Evolutionary conservation across 108 stramenopile species (phyloP).

Genomic region (Fragilaria crotonensis): DNA sequence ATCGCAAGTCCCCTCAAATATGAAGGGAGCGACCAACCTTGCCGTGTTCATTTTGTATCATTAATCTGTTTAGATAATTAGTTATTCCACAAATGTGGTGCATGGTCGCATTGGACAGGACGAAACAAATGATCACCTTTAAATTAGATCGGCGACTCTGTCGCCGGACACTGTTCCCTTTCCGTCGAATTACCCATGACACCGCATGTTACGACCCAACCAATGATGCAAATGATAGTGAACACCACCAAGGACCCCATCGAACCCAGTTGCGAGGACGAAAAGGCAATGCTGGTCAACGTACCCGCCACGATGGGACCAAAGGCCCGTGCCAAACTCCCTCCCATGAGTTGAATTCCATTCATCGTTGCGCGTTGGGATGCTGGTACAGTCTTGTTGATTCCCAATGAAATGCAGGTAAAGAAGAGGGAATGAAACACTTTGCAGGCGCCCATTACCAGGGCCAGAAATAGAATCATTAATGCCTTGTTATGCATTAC

Average conservation of each 20-base stretch:
- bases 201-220: background rate
- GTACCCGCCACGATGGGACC: slow-evolving; percentile 53
- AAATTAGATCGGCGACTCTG: too few relatives aligned
- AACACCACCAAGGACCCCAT: slow-evolving; percentile 2
- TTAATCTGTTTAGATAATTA: too few relatives aligned
- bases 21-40: too few relatives aligned
- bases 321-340: slow-evolving; percentile 40
- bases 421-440: slow-evolving; percentile 43
- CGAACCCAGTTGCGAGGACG: background rate
- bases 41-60: too few relatives aligned
- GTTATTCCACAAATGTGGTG: too few relatives aligned
- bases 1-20: too few relatives aligned
- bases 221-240: background rate
- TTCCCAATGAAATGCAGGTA: slow-evolving; percentile 41
- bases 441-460: slow-evolving; percentile 27
- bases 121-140: too few relatives aligned
- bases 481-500: slow-evolving; percentile 7
- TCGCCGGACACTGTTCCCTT: too few relatives aligned
- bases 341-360: slow-evolving; percentile 51
- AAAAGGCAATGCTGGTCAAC: slow-evolving; percentile 2
- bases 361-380: slow-evolving; percentile 61
- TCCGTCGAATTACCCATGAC: too few relatives aligned
- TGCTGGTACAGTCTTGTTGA: slow-evolving; percentile 50
- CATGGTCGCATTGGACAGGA: too few relatives aligned
- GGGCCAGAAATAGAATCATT: slow-evolving; percentile 13